Conservation (phyloP, 371 early-diverging fungal species). For the Mortierella sp. region DNA sequence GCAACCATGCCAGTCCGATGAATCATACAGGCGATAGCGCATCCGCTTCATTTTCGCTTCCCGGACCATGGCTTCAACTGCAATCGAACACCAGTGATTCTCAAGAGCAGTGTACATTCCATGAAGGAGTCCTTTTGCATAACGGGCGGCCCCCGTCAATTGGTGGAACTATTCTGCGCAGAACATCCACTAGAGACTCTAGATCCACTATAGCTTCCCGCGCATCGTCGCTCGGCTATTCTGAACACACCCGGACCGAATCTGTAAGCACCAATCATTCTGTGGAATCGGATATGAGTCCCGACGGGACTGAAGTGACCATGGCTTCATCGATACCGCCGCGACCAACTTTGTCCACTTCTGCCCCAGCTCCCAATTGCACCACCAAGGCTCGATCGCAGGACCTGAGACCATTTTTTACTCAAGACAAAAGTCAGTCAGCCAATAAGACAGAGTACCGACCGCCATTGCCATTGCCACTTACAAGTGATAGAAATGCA, state of each 20-base stretch:
- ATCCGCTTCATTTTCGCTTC: neutral
- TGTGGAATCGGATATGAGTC: neutral
- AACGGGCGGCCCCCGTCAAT: neutral
- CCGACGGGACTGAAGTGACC: neutral
- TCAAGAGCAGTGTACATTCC: neutral
- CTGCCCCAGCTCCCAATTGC: slow-evolving; percentile 21
- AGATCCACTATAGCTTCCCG: neutral
- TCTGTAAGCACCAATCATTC: slow-evolving; percentile 1
- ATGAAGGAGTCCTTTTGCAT: neutral
- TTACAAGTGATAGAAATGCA: neutral
- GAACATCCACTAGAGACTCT: slow-evolving; percentile 11
- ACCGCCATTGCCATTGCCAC: neutral
- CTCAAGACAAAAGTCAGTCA: slow-evolving; percentile 8
- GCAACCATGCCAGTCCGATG: neutral
- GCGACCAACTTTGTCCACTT: slow-evolving; percentile 16
- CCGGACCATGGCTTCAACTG: neutral
- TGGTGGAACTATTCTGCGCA: neutral
- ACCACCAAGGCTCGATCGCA: neutral
- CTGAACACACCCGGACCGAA: slow-evolving; percentile 5
- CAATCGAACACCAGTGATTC: neutral
- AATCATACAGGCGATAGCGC: neutral
- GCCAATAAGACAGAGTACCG: neutral
- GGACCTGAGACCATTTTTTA: neutral
- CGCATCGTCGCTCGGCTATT: neutral
- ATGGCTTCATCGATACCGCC: neutral